phyloP scores from a whole-genome alignment of 768 basidiomycete species.

The Pleurotus tuber-regium region DNA sequence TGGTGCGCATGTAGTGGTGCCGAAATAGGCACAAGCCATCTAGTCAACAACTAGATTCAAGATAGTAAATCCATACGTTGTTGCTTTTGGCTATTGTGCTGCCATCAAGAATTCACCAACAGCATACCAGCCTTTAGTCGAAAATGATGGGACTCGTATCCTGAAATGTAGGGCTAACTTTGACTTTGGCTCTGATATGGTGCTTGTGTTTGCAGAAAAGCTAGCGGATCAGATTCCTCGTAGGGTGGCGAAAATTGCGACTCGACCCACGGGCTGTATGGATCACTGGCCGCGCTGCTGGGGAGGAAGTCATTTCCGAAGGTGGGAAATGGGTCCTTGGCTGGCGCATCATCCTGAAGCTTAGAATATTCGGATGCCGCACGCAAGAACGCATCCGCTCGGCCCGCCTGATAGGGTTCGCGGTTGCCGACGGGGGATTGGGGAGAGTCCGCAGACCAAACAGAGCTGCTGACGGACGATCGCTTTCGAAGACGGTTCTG shows the following conservation, averaged over 20 bases:
- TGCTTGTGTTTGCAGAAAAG: conserved; percentile 2
- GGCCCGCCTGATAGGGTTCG: not conserved
- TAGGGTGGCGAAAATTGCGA: not conserved
- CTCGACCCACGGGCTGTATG: not conserved
- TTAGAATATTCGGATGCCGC: not conserved
- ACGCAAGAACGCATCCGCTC: not conserved
- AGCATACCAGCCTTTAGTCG: too few species aligned
- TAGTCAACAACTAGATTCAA: not conserved
- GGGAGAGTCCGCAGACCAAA: not conserved
- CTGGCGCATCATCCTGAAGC: not conserved
- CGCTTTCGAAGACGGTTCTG: not conserved
- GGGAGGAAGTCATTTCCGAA: not conserved
- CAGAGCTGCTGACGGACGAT: not conserved
- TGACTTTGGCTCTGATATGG: conserved; percentile 7
- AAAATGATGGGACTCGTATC: too few species aligned
- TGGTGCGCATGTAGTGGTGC: not conserved
- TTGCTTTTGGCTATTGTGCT: too few species aligned
- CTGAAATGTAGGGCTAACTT: too few species aligned
- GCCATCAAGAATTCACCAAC: too few species aligned
- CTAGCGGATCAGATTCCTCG: conserved; percentile 5
- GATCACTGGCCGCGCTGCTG: not conserved
- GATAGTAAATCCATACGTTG: too few species aligned
- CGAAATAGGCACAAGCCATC: too few species aligned
- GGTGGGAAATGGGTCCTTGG: not conserved
- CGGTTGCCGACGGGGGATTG: not conserved